Base-by-base conservation (phyloP, 495 filamentous ascomycete species). In the Monascus purpureus region DNA sequence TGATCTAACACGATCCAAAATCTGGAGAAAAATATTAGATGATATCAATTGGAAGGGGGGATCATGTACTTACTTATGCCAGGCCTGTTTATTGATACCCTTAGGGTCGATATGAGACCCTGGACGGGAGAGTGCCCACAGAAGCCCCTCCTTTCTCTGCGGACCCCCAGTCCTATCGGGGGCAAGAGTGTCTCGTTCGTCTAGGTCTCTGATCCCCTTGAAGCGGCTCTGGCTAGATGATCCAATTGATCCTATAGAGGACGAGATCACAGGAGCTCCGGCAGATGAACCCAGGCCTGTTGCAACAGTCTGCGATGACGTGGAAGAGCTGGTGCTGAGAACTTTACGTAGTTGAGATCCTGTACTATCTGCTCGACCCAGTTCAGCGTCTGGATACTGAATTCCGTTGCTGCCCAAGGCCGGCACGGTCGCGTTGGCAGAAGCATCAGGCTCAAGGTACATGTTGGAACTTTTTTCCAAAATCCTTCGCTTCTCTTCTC, bases 1-100 rank as follows among this genome's bases (percentile, higher is more conserved):
- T 90, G 86, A 49, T 96, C 90, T 11, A 96, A 68, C 1, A 96
- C 92, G 40, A 99, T 88, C 90, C 90, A 99, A 52, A 93, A 96
- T 47, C 87, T 95, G 32, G 17, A 16, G 23, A 13, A 6, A 13
- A 24, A 40, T 36, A 39, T 39, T 6, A 40, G 25, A 16, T 11
- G 7, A 32, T 39, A 47, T 18, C 50, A 34, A 14, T 33, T n/a
- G 25, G 13, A 13, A 23, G 22, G 13, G 17, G 27, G 19, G 3
- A 30, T 5, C 2, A 24, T 22, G 17, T 29, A 72, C 80, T 52
- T 75, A 97, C 88, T 99, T 99, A 47, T 99, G 90, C 92, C 90
- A 97, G 32, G 84, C 87, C 52, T 90, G 84, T 46, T 96, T 94
- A 48, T 94, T 95, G 32, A 97, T 67, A 5, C 81, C 83, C 42